Evolutionary conservation across 305 asterid species (phyloP), one percentile per base, ranked within the genome.

Genomic region (Striga hermonthica): DNA sequence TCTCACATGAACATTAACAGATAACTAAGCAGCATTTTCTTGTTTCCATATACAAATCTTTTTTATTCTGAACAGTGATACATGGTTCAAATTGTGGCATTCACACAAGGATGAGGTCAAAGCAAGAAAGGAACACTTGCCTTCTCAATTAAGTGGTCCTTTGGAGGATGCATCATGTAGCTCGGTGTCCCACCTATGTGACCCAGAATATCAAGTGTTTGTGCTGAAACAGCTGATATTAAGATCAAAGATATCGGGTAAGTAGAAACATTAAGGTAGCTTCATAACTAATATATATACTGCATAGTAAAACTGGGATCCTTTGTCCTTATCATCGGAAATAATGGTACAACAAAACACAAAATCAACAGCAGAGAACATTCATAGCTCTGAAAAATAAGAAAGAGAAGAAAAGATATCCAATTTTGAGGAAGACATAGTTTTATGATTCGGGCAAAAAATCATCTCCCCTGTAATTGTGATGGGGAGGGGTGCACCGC

Each of bases 81-180:
- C 54, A 48, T 12, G 54, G 54, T 48, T 48, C 60, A 10, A 28
- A 15, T 55, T 55, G 60, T 11, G 9, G 15, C 15, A 4, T 55
- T 40, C 10, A 10, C 40, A 55, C 60, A 55, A 28, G 34, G 9
- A 31, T 3, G 34, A 34, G 55, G 43, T 49, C 43, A 60, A 62
- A 61, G 58, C 56, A 57, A 65, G 57, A 64, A 65, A 60, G 65
- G 57, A 72, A 8, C 36, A 65, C 78, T 79, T 62, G 61, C 97
- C 93, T 83, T 81, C 75, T 83, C 89, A 55, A 89, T 78, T 65
- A 87, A 76, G 9, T 80, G 68, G 38, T 87, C 93, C 74, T 85
- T 78, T 9, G 97, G 91, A 63, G 87, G 83, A 16, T 56, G 41
- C 74, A 71, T 36, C 85, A 83, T 76, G 67, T 38, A 79, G 65